Evolutionary conservation across 2,329 filamentous ascomycete species (phyloP).

Genomic region (Phaeoacremonium minimum): DNA sequence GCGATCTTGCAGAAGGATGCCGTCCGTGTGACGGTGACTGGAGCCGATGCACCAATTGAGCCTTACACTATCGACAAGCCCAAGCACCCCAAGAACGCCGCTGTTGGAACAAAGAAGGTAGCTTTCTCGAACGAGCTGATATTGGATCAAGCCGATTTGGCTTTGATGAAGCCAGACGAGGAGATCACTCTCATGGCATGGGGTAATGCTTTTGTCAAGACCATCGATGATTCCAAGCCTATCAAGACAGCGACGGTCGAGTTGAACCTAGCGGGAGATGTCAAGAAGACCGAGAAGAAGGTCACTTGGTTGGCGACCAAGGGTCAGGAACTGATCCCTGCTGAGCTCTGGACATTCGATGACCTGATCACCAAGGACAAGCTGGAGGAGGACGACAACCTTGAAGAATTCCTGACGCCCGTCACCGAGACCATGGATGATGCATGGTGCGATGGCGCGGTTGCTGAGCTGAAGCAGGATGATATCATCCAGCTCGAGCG

Average conservation of each 20-base stretch:
- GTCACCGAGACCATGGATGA: conserved; percentile 71
- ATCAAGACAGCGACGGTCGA: conserved; percentile 74
- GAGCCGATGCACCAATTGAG: conserved; percentile 60
- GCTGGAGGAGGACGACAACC: conserved; percentile 78
- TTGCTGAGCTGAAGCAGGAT: conserved; percentile 72
- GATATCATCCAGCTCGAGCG: conserved; percentile 95
- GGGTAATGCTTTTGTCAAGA: conserved; percentile 81
- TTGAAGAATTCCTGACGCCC: conserved; percentile 79
- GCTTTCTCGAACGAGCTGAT: conserved; percentile 70
- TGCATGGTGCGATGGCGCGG: conserved; percentile 77
- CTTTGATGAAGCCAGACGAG: conserved; percentile 76
- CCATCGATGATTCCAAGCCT: conserved; percentile 52
- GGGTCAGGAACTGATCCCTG: conserved; percentile 70
- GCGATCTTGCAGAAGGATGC: conserved; percentile 66
- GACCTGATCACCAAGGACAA: conserved; percentile 95
- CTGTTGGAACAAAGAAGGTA: conserved; percentile 82
- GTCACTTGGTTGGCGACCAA: conserved; percentile 85
- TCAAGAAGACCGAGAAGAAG: conserved; percentile 96
- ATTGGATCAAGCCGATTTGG: conserved; percentile 83
- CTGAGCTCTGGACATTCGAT: conserved; percentile 91
- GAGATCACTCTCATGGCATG: conserved; percentile 96
- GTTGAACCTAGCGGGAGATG: conserved; percentile 87
- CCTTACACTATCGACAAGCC: conserved; percentile 71
- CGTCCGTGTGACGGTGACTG: conserved; percentile 67
- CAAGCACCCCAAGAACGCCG: conserved; percentile 84